phyloP scores from a whole-genome alignment of 179 eudicot genomes.

The Corrigiola litoralis region DNA sequence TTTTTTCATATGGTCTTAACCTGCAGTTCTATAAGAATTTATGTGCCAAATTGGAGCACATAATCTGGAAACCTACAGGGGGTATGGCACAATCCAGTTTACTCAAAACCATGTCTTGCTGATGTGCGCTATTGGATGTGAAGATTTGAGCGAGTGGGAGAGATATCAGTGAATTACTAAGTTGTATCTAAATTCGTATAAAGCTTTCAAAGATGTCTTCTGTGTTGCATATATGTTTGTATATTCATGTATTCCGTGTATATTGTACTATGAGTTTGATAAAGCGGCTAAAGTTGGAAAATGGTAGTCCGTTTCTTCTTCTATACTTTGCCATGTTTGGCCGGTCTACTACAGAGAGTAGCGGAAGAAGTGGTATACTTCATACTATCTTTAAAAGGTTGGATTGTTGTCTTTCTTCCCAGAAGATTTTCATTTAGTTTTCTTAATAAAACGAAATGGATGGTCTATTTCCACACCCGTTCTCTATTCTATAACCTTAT shows the following conservation, averaged over 20 bases:
- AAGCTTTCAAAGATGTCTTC: background rate
- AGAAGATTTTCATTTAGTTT: too few relatives aligned
- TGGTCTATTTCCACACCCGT: too few relatives aligned
- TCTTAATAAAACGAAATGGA: too few relatives aligned
- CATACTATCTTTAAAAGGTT: too few relatives aligned
- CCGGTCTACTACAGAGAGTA: background rate
- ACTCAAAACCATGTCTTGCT: slow-evolving; percentile 41
- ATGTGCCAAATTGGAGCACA: slow-evolving; percentile 54
- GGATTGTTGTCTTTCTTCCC: too few relatives aligned
- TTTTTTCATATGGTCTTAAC: background rate
- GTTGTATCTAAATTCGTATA: background rate
- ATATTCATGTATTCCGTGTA: background rate
- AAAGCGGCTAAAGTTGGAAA: too few relatives aligned
- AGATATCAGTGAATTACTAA: background rate
- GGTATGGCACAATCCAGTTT: slow-evolving; percentile 31
- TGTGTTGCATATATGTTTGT: background rate
- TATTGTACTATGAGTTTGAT: too few relatives aligned
- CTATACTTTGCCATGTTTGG: background rate
- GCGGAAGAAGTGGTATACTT: too few relatives aligned
- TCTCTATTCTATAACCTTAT: too few relatives aligned
- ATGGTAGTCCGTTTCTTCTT: background rate
- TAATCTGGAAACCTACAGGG: slow-evolving; percentile 75
- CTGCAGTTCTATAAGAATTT: slow-evolving; percentile 88
- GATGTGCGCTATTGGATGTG: slow-evolving; percentile 23
- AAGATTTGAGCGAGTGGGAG: background rate